Evolutionary conservation across 495 filamentous ascomycete genomes (phyloP).

Genomic region (Xylaria palmicola): DNA sequence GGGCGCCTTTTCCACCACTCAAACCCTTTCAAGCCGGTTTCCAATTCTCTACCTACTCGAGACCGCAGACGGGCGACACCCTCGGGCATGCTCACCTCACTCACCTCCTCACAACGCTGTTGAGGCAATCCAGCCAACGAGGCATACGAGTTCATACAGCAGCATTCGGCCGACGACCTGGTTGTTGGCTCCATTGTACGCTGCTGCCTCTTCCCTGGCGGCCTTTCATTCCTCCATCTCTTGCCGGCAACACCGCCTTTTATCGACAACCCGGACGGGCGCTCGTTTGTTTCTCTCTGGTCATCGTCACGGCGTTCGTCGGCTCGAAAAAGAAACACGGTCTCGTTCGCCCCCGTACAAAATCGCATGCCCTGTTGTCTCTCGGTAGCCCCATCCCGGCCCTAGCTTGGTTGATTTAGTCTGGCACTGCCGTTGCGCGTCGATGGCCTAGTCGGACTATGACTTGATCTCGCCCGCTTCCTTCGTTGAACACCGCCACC

Average conservation of each 20-base stretch:
- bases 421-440: constrained; percentile 4
- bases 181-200: constrained; percentile 8
- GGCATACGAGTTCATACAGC: background rate
- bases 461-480: constrained; percentile 20
- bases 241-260: constrained; percentile 14
- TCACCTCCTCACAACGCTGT: background rate
- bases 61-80: background rate
- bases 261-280: constrained; percentile 8
- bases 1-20: constrained; percentile 13
- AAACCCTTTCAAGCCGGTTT: constrained; percentile 1
- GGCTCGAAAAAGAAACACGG: background rate
- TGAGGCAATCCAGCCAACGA: background rate
- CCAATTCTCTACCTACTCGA: constrained; percentile 4
- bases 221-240: constrained; percentile 9
- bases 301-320: background rate
- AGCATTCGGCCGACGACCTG: constrained; percentile 5
- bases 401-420: constrained; percentile 9
- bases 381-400: background rate
- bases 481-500: constrained; percentile 19
- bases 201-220: constrained; percentile 9
- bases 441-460: constrained; percentile 19
- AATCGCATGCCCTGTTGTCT: background rate
- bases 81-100: background rate
- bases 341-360: background rate
- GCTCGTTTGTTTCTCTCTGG: background rate